phyloP scores from a whole-genome alignment of 2,329 filamentous ascomycete genomes.

The Penicillium aurantiogriseum region DNA sequence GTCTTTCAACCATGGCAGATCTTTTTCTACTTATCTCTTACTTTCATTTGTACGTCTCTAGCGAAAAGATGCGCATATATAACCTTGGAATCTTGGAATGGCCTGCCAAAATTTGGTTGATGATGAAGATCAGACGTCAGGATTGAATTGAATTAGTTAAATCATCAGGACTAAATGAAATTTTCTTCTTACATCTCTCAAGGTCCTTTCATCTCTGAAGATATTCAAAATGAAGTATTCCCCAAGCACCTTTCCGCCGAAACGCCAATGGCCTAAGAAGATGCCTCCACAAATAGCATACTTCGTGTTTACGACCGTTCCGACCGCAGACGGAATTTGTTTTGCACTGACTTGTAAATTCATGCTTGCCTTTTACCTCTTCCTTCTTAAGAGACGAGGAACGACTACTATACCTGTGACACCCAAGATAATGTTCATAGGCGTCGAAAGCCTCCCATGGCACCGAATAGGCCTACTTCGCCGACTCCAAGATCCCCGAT shows the following conservation, averaged over 20 bases:
- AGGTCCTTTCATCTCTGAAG: background rate
- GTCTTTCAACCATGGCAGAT: background rate
- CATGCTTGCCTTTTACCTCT: background rate
- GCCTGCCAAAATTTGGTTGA: background rate
- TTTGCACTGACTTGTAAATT: constrained; percentile 1
- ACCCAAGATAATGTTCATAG: background rate
- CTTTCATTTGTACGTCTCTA: background rate
- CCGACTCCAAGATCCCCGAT: background rate
- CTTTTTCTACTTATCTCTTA: background rate
- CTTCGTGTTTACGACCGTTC: background rate
- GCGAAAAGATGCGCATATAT: too few relatives aligned
- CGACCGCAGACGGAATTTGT: background rate
- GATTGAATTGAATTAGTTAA: background rate
- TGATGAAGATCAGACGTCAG: background rate
- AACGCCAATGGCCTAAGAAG: background rate
- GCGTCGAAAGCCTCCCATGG: background rate
- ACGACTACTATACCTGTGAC: background rate
- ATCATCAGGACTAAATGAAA: background rate
- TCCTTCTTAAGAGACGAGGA: background rate
- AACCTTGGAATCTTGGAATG: too few relatives aligned
- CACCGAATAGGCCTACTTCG: background rate
- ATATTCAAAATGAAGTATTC: background rate
- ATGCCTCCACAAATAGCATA: background rate
- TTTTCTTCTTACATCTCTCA: background rate
- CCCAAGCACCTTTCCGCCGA: background rate